These are phyloP conservation scores for Neonectria faginata DNA, from an alignment of 2,329 filamentous ascomycete genomes.

Conservation along the genomic window DNA sequence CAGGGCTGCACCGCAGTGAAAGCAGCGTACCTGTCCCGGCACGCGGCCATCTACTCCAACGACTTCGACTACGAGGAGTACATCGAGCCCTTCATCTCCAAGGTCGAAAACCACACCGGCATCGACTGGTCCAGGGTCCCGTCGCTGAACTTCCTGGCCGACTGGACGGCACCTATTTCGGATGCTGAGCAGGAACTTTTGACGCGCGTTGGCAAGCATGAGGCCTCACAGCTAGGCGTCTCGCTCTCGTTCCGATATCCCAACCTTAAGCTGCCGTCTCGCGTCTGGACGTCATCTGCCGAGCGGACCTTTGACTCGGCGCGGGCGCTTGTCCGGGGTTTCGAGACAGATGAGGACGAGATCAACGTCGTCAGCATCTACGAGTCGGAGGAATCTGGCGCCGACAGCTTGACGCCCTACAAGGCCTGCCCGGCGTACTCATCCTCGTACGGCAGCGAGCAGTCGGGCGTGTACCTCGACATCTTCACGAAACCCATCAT, in stretches of 20 bases:
- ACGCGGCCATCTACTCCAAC: constrained; percentile 70
- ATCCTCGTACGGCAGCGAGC: constrained; percentile 65
- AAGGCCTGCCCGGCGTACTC: constrained; percentile 73
- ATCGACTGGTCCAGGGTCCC: constrained; percentile 69
- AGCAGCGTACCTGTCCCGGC: constrained; percentile 68
- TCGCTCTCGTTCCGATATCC: constrained; percentile 70
- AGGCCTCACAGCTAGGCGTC: constrained; percentile 69
- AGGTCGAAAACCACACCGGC: constrained; percentile 66
- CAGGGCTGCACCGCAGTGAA: constrained; percentile 63
- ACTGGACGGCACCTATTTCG: constrained; percentile 69
- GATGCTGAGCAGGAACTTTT: constrained; percentile 68
- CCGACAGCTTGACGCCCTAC: constrained; percentile 72
- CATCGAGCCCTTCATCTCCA: constrained; percentile 67
- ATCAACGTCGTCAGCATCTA: constrained; percentile 67
- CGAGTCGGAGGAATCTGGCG: constrained; percentile 68
- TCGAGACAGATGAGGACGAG: constrained; percentile 63
- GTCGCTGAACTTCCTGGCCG: constrained; percentile 65
- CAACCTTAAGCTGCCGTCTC: constrained; percentile 62
- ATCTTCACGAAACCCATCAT: constrained; percentile 71
- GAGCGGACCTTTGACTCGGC: constrained; percentile 71
- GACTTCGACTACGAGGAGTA: constrained; percentile 69
- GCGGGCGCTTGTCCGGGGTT: constrained; percentile 67
- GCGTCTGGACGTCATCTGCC: constrained; percentile 72
- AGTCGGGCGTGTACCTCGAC: constrained; percentile 62
- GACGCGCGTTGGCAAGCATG: constrained; percentile 70